These are phyloP conservation scores for Delonix regia DNA, from an alignment of 306 rosid genomes.

Conservation along the genomic window DNA sequence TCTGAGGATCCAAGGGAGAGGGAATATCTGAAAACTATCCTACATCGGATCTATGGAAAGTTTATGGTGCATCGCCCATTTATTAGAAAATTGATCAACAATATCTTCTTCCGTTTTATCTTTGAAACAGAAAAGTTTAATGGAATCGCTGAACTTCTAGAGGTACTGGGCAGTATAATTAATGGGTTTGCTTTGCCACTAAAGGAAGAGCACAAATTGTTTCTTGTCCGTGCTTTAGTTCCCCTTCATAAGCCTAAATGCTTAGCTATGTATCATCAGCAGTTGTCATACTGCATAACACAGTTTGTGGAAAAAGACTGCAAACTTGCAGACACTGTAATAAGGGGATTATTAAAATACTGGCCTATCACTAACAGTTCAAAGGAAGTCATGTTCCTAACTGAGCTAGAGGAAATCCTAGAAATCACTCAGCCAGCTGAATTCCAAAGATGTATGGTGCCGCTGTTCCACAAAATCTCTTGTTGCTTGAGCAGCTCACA, in stretches of 20 bases:
- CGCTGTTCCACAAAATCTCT: constrained; percentile 66
- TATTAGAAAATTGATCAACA: constrained; percentile 73
- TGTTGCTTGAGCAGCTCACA: constrained; percentile 75
- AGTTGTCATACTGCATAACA: constrained; percentile 70
- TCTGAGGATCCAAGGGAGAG: constrained; percentile 32
- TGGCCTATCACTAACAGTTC: constrained; percentile 90
- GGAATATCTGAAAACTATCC: constrained; percentile 69
- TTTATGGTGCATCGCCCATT: constrained; percentile 85
- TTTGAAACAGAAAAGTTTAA: constrained; percentile 64
- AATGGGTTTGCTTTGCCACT: constrained; percentile 38
- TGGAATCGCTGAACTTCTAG: constrained; percentile 38
- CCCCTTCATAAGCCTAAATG: constrained; percentile 87
- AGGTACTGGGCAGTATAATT: neutral
- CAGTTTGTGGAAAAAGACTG: constrained; percentile 89
- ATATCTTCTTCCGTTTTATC: constrained; percentile 53
- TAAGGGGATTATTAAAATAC: constrained; percentile 82
- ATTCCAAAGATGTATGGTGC: constrained; percentile 86
- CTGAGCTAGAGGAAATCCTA: constrained; percentile 82
- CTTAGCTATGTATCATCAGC: constrained; percentile 78
- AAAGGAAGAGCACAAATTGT: constrained; percentile 45
- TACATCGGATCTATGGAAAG: constrained; percentile 70
- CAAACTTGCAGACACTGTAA: constrained; percentile 86
- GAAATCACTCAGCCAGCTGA: constrained; percentile 85
- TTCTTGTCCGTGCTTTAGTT: constrained; percentile 69
- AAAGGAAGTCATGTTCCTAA: constrained; percentile 82